Evolutionary conservation across 495 filamentous ascomycete genomes (phyloP).

Genomic region (Trichocladium uniseriatum): DNA sequence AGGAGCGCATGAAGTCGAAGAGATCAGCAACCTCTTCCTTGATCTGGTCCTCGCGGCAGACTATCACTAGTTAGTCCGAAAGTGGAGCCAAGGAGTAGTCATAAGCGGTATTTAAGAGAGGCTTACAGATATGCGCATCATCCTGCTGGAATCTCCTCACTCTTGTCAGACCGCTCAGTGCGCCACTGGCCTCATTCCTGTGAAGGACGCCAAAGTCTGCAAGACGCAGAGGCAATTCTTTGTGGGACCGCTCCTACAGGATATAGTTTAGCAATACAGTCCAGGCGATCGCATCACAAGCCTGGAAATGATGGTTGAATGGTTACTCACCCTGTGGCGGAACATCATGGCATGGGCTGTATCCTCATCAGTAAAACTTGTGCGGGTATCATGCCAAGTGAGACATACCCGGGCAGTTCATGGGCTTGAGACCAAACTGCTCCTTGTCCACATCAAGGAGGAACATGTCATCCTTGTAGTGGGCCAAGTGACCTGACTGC

Average conservation of each 20-base stretch:
- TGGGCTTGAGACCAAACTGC: conserved; percentile 81
- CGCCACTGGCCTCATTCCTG: conserved; percentile 88
- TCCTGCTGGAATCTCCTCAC: conserved; percentile 93
- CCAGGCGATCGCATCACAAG: too few relatives aligned
- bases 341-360: conserved; percentile 29
- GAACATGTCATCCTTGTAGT: conserved; percentile 98
- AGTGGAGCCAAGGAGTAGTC: too few relatives aligned
- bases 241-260: conserved; percentile 58
- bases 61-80: conserved; percentile 1
- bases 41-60: conserved; percentile 47
- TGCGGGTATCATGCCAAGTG: conserved; percentile 56
- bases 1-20: conserved; percentile 74
- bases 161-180: conserved; percentile 79
- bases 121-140: conserved; percentile 75
- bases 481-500: conserved; percentile 85
- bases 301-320: too few relatives aligned
- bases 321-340: conserved; percentile 19
- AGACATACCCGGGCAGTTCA: conserved; percentile 79
- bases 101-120: conserved; percentile 3
- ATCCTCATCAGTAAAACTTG: conserved; percentile 37
- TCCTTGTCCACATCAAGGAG: conserved; percentile 84
- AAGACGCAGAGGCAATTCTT: conserved; percentile 78
- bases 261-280: neutral
- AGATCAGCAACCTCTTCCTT: conserved; percentile 72
- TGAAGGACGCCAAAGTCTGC: conserved; percentile 96